phyloP scores from a whole-genome alignment of 108 stramenopile genomes.

The Cyclostephanos tholiformis region DNA sequence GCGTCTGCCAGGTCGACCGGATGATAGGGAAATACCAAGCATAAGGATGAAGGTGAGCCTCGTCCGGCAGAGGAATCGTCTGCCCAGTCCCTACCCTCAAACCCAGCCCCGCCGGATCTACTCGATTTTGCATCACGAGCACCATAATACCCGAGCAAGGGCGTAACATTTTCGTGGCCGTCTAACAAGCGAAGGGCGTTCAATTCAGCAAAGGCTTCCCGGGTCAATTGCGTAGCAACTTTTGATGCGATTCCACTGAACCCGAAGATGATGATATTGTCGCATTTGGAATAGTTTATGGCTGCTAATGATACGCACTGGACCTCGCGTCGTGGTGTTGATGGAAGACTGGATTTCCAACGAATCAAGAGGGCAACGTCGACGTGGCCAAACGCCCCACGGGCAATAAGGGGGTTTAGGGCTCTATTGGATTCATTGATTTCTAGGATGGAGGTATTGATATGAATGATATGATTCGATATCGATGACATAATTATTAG shows the following conservation, averaged over 20 bases:
- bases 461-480: background rate
- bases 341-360: constrained; percentile 8
- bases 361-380: constrained; percentile 55
- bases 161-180: constrained; percentile 42
- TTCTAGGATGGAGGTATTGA: constrained; percentile 16
- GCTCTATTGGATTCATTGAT: background rate
- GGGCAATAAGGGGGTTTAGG: constrained; percentile 46
- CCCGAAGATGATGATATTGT: constrained; percentile 24
- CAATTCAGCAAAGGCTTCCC: constrained; percentile 52
- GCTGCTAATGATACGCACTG: constrained; percentile 51
- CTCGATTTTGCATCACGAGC: constrained; percentile 18
- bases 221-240: constrained; percentile 16
- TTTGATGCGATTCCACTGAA: background rate
- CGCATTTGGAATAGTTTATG: constrained; percentile 65
- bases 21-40: constrained; percentile 72
- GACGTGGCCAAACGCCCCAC: constrained; percentile 75
- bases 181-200: constrained; percentile 44
- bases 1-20: constrained; percentile 68
- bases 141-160: constrained; percentile 43
- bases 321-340: constrained; percentile 9
- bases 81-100: constrained; percentile 35
- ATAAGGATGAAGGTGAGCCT: constrained; percentile 39
- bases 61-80: constrained; percentile 1
- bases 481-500: background rate
- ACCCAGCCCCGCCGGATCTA: constrained; percentile 13